Evolutionary conservation across 2,329 filamentous ascomycete species (phyloP).

Genomic region (Calonectria naviculata): DNA sequence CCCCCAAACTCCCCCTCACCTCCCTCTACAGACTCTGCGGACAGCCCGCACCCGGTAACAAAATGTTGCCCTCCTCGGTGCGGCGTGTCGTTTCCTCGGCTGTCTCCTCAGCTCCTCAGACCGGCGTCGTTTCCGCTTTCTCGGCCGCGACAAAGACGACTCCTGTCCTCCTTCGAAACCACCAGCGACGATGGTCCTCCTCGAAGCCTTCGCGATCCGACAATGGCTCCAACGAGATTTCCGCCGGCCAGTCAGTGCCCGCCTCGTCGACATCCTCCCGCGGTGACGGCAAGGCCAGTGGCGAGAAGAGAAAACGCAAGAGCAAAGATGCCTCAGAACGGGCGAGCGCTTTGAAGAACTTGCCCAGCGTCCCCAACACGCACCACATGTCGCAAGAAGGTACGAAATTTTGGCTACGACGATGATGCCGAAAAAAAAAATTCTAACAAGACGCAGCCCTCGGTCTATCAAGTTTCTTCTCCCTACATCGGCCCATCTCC

Average conservation of each 20-base stretch:
- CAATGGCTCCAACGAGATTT: constrained; percentile 63
- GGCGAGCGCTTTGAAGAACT: constrained; percentile 62
- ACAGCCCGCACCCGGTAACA: constrained; percentile 41
- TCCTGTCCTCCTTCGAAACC: constrained; percentile 51
- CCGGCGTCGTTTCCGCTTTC: constrained; percentile 55
- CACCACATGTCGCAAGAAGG: constrained; percentile 77
- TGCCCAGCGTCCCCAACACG: constrained; percentile 81
- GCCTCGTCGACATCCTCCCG: constrained; percentile 56
- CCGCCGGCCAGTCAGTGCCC: constrained; percentile 61
- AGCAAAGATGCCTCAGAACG: constrained; percentile 60
- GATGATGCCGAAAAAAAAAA: not conserved
- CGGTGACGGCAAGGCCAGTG: constrained; percentile 54
- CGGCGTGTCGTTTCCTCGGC: constrained; percentile 63
- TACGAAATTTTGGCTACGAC: constrained; percentile 47
- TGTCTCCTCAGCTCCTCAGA: constrained; percentile 58
- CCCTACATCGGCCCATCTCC: constrained; percentile 93
- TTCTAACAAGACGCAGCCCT: constrained; percentile 70
- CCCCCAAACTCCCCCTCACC: constrained; percentile 31
- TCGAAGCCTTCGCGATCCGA: constrained; percentile 73
- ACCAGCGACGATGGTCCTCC: constrained; percentile 68
- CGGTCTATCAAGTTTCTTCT: constrained; percentile 92
- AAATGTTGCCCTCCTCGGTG: constrained; percentile 67
- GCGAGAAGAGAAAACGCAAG: constrained; percentile 70
- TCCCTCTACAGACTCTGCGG: constrained; percentile 29
- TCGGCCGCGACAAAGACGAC: constrained; percentile 53